Evolutionary conservation across 2,329 filamentous ascomycete species (phyloP).

Genomic region (Amphichorda felina): DNA sequence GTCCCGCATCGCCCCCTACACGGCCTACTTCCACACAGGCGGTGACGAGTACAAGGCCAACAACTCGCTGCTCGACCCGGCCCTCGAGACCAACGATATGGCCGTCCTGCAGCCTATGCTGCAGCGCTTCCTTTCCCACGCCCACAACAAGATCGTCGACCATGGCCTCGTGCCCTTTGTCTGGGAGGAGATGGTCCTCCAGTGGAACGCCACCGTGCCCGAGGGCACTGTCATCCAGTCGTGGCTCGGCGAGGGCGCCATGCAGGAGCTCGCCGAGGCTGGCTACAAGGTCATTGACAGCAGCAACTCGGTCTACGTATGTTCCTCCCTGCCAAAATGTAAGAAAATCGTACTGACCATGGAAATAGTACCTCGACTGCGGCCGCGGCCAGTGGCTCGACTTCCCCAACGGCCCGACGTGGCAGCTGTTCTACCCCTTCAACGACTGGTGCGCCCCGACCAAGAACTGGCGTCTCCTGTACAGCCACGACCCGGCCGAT

Average conservation of each 20-base stretch:
- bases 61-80: constrained; percentile 53
- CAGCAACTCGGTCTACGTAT: constrained; percentile 67
- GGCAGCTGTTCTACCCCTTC: constrained; percentile 52
- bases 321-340: constrained; percentile 14
- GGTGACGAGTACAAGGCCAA: constrained; percentile 79
- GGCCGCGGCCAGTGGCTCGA: constrained; percentile 71
- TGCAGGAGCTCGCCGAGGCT: constrained; percentile 44
- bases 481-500: constrained; percentile 63
- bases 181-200: constrained; percentile 78
- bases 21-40: constrained; percentile 72
- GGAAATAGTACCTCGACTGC: constrained; percentile 63
- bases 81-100: constrained; percentile 53
- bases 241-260: constrained; percentile 56
- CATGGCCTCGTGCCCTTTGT: constrained; percentile 62
- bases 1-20: constrained; percentile 57
- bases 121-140: constrained; percentile 63
- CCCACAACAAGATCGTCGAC: constrained; percentile 51
- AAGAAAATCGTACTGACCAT: constrained; percentile 9
- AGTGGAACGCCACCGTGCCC: constrained; percentile 66
- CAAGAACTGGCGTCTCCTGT: constrained; percentile 74
- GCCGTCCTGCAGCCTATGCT: constrained; percentile 61
- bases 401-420: constrained; percentile 45
- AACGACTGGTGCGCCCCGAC: constrained; percentile 68
- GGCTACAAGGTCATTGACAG: constrained; percentile 66
- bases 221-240: constrained; percentile 65